phyloP scores from a whole-genome alignment of 441 rosid genomes.

The Populus hybrid region DNA sequence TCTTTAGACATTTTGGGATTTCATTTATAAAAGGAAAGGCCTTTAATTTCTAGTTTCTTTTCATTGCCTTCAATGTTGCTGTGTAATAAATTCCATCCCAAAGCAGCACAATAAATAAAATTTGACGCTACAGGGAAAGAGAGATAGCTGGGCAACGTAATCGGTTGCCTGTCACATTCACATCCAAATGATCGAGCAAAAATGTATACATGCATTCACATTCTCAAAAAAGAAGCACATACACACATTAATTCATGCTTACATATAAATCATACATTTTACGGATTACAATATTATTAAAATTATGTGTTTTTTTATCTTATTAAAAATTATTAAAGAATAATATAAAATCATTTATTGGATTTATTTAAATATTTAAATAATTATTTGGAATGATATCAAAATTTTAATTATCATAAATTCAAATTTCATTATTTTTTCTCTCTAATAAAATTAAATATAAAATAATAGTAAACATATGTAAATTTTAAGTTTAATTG shows the following conservation, averaged over 20 bases:
- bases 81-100: not conserved
- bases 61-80: not conserved
- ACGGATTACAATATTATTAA: too few species aligned
- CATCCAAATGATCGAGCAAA: not conserved
- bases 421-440: too few species aligned
- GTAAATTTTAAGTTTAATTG: too few species aligned
- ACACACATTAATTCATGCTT: not conserved
- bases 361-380: too few species aligned
- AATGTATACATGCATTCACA: not conserved
- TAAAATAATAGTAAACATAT: too few species aligned
- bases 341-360: too few species aligned
- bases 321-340: too few species aligned
- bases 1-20: not conserved
- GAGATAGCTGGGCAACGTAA: not conserved
- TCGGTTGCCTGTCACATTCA: not conserved
- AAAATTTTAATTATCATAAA: too few species aligned
- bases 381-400: too few species aligned
- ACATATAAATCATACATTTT: not conserved
- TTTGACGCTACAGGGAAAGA: not conserved
- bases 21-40: not conserved
- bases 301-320: not conserved
- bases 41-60: not conserved
- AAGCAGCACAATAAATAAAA: not conserved
- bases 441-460: too few species aligned
- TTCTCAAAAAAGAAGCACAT: not conserved